Base-by-base conservation (phyloP, 163 green algal genomes). In the Volvox carteri region DNA sequence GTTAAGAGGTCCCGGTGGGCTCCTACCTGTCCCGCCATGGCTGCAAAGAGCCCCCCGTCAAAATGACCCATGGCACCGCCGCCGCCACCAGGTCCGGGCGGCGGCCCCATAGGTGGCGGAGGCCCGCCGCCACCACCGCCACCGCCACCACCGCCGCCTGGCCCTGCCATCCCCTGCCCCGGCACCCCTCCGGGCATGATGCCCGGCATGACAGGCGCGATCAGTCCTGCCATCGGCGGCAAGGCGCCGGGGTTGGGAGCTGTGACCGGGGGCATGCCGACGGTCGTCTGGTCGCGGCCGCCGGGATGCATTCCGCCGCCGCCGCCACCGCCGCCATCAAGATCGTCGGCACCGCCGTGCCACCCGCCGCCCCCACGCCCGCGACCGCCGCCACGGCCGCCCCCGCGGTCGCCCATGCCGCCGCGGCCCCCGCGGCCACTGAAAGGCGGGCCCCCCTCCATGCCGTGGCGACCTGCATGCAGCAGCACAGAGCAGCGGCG, bases 221-320 rank as follows among this genome's bases (percentile, higher is more conserved):
- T 79, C 28, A 87, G 48, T 9, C 81, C 81, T 6, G 81, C 81
- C 62, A 87, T 79, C 19, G 81, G 81, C 11, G 81, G 62, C 11
- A 87, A 30, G 25, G 73, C n/a, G 25, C 18, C 44, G 44, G 73
- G 44, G 23, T 2, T 33, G 48, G 75, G 75, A 14, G 75, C 75
- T 33, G 50, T 84, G 35, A 84, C 50, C n/a, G 78, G 39, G 48
- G 78, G 78, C 78, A 86, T 76, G 30, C 48, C 50, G 8, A 33
- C 78, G 12, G 78, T 35, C 37, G 78, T 37, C 35, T 68, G 78
- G 50, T 76, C 78, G 19, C 52, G 39, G 18, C 54, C 78, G 56
- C 56, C 56, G 56, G 14, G 48, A 48, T 35, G 7, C 30, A 41
- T 46, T n/a, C n/a, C n/a, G n/a, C n/a, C n/a, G n/a, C 75, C 12